Conservation (phyloP, 2,329 filamentous ascomycete genomes). For the Lachnellula suecica region DNA sequence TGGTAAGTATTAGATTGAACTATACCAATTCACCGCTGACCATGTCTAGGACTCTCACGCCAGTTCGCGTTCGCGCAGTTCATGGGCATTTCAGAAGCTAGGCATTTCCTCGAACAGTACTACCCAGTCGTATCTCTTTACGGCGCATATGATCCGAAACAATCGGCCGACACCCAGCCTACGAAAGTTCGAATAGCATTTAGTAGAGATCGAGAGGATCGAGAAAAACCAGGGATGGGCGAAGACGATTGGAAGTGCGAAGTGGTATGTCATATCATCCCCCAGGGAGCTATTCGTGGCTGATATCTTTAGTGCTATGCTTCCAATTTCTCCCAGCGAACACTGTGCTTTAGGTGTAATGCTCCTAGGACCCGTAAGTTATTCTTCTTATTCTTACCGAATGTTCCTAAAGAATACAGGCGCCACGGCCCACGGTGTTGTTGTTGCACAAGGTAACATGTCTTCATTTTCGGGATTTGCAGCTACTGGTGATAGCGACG, state of each 20-base stretch:
- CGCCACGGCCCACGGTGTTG: conserved; percentile 32
- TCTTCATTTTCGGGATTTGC: conserved; percentile 40
- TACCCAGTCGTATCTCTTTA: conserved; percentile 50
- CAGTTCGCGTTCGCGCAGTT: conserved; percentile 58
- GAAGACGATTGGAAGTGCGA: conserved; percentile 58
- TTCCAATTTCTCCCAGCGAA: conserved; percentile 55
- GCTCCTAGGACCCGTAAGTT: conserved; percentile 49
- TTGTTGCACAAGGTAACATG: conserved; percentile 37
- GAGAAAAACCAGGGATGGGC: conserved; percentile 40
- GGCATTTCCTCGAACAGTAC: conserved; percentile 51
- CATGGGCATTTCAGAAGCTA: conserved; percentile 45
- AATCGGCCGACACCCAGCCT: conserved; percentile 41
- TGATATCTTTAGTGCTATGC: conserved; percentile 46
- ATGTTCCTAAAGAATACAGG: conserved; percentile 31
- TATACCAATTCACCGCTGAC: no score
- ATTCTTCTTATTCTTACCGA: not conserved
- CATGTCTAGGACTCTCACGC: conserved; percentile 48
- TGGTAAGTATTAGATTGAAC: conserved; percentile 37
- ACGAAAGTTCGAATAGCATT: conserved; percentile 43
- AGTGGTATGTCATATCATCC: conserved; percentile 37
- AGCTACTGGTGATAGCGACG: conserved; percentile 55
- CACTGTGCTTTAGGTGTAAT: conserved; percentile 59
- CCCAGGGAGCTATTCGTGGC: not conserved
- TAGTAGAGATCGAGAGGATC: conserved; percentile 51
- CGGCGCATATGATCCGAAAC: conserved; percentile 40